phyloP scores from a whole-genome alignment of 768 basidiomycete species.

The Pisolithus tinctorius region DNA sequence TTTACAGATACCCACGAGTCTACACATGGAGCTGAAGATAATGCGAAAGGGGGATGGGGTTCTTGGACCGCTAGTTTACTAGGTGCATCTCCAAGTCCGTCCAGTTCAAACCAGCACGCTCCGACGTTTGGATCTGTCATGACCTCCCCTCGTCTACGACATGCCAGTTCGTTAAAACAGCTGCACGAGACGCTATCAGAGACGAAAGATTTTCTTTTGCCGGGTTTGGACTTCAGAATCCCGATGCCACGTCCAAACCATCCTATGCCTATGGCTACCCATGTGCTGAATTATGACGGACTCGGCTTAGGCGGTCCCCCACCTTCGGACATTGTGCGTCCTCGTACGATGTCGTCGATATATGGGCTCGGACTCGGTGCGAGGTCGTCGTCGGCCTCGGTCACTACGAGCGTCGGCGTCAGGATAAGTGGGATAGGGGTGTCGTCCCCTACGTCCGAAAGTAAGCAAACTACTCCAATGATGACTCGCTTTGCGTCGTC shows the following conservation, averaged over 20 bases:
- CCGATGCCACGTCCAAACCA: slow-evolving; percentile 43
- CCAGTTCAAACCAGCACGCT: slow-evolving; percentile 35
- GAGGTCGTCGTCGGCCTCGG: slow-evolving; percentile 31
- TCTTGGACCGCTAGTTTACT: slow-evolving; percentile 58
- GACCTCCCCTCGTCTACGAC: slow-evolving; percentile 55
- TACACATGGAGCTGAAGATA: neutral
- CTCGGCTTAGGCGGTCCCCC: slow-evolving; percentile 12
- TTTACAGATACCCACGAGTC: neutral
- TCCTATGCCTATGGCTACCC: neutral
- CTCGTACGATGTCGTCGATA: slow-evolving; percentile 54
- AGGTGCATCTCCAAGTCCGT: slow-evolving; percentile 23
- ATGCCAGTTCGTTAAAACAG: slow-evolving; percentile 35
- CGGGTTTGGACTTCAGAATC: slow-evolving; percentile 42
- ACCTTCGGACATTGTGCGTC: slow-evolving; percentile 17
- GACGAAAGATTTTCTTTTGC: slow-evolving; percentile 35
- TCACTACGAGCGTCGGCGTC: slow-evolving; percentile 19
- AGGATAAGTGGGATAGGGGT: slow-evolving; percentile 3
- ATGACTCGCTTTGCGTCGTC: neutral
- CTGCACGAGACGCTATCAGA: slow-evolving; percentile 8
- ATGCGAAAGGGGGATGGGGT: slow-evolving; percentile 23
- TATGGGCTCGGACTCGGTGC: slow-evolving; percentile 57
- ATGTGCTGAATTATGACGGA: slow-evolving; percentile 8
- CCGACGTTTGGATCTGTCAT: slow-evolving; percentile 71
- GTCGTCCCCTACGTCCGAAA: neutral
- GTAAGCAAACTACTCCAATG: neutral